Percentiles rank a stretch among this genome's conserved stretches.
These are phyloP conservation scores for Hypoxylon intermedium DNA, from an alignment of 495 filamentous ascomycete species.

Conservation along the genomic window DNA sequence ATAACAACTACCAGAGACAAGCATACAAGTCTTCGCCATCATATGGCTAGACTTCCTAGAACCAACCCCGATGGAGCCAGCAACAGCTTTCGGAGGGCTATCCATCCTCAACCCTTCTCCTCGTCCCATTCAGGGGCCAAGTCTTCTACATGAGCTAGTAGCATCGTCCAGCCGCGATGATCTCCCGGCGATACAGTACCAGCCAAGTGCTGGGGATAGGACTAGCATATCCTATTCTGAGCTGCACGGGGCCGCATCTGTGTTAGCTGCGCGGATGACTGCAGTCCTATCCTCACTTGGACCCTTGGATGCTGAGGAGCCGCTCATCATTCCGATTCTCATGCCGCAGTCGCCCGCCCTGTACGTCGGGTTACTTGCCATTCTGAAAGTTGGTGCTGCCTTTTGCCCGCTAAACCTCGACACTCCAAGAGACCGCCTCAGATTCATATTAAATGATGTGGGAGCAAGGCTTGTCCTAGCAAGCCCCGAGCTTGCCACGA, in stretches of 20 bases:
- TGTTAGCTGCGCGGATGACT: conserved; percentile 59
- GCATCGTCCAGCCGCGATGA: conserved; percentile 18
- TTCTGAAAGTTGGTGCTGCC: conserved; percentile 77
- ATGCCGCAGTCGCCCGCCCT: conserved; percentile 73
- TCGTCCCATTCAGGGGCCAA: conserved; percentile 61
- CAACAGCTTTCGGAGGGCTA: conserved; percentile 38
- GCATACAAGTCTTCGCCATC: too few relatives aligned
- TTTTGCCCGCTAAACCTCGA: conserved; percentile 82
- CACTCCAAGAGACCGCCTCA: conserved; percentile 72
- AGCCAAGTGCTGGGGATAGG: conserved; percentile 52
- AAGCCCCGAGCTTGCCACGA: conserved; percentile 44
- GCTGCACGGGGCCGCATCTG: conserved; percentile 63
- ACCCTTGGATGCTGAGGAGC: conserved; percentile 15
- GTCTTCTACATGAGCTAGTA: conserved; percentile 71
- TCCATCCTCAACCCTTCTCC: conserved; percentile 70
- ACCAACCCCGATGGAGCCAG: conserved; percentile 25
- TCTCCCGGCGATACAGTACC: conserved; percentile 65
- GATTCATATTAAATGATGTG: conserved; percentile 76
- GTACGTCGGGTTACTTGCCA: conserved; percentile 74
- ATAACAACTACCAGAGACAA: too few relatives aligned
- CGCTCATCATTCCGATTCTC: conserved; percentile 72
- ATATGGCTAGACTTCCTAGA: neutral
- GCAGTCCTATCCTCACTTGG: conserved; percentile 27
- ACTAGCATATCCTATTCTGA: conserved; percentile 61
- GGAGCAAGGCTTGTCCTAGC: conserved; percentile 63